Percentiles rank a stretch among this genome's conserved stretches.
Conservation (phyloP, 148 eudicot species). For the Euryodendron excelsum region DNA sequence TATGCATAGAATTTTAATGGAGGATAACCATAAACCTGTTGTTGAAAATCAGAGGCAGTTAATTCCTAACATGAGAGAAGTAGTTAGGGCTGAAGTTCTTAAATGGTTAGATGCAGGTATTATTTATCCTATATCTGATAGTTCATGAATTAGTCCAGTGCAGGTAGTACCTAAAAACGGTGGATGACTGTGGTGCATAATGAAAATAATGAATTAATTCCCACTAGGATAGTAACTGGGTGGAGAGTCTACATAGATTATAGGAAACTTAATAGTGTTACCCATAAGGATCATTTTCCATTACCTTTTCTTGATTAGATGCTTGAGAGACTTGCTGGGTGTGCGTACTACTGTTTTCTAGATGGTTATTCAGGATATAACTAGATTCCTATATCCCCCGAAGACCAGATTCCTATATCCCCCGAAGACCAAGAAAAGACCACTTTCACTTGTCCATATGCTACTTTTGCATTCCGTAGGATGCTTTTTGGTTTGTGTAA, state of each 20-base stretch:
- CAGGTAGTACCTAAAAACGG: background rate
- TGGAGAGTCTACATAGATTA: too few species aligned
- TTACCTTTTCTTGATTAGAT: too few species aligned
- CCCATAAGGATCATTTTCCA: too few species aligned
- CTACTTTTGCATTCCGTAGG: too few species aligned
- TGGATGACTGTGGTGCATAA: background rate
- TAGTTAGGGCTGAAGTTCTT: background rate
- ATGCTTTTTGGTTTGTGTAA: background rate
- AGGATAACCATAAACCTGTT: too few species aligned
- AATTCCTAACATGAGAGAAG: too few species aligned
- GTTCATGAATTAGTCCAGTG: background rate
- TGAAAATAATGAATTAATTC: background rate
- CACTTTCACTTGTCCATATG: background rate
- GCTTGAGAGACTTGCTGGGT: too few species aligned
- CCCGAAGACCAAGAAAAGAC: background rate
- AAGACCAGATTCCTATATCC: background rate
- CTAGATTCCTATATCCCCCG: too few species aligned
- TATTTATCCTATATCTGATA: background rate
- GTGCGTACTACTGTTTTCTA: too few species aligned
- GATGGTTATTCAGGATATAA: background rate
- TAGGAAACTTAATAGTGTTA: too few species aligned
- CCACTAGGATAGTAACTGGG: background rate
- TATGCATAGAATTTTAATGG: too few species aligned
- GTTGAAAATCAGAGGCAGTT: too few species aligned
- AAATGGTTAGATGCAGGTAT: background rate